Percentiles rank a stretch among this genome's conserved stretches.
These are phyloP conservation scores for Yarrowia bubula DNA, from an alignment of 805 yeast genomes.

Conservation along the genomic window DNA sequence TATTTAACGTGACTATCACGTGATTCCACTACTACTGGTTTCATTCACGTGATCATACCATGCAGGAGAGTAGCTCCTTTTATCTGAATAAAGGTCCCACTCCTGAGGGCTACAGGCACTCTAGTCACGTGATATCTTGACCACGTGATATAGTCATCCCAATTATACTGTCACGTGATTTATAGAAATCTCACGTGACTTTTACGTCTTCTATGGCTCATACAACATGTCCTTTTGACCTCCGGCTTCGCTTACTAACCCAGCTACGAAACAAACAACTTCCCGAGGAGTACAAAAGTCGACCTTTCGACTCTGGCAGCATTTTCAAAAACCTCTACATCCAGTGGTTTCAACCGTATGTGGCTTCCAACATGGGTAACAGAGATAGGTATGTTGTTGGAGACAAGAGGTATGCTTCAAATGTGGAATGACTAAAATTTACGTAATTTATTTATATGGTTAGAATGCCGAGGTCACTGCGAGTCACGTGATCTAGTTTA, in stretches of 20 bases:
- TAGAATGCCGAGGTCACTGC: background rate
- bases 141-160: too few species aligned
- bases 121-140: too few species aligned
- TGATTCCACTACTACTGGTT: too few species aligned
- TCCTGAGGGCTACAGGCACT: too few species aligned
- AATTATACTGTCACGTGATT: background rate
- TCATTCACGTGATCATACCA: too few species aligned
- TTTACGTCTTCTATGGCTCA: too few species aligned
- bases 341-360: slow-evolving; percentile 19
- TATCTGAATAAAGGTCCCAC: background rate
- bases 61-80: too few species aligned
- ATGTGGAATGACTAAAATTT: background rate
- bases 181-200: too few species aligned
- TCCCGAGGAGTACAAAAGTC: slow-evolving; percentile 17
- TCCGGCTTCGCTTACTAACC: background rate
- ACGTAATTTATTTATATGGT: background rate
- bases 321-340: slow-evolving; percentile 38
- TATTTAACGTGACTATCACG: too few species aligned
- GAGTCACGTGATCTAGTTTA: background rate
- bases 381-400: background rate
- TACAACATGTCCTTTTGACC: background rate
- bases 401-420: background rate
- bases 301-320: slow-evolving; percentile 44
- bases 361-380: background rate
- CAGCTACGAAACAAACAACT: slow-evolving; percentile 30